Conservation (phyloP, 495 filamentous ascomycete species). For the Neurospora sp. region DNA sequence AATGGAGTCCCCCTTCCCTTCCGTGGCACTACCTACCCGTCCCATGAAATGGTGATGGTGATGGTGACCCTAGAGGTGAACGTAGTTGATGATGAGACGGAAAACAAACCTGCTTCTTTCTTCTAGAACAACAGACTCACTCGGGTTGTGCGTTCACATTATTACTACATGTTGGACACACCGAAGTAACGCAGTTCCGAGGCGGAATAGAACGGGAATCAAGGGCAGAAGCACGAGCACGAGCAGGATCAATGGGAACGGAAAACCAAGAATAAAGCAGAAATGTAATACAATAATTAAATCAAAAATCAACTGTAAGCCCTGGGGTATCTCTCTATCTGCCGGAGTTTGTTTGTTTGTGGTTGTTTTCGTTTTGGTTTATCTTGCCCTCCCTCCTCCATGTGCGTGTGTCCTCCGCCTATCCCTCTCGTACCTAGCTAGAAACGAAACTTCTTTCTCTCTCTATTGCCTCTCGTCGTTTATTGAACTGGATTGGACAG, state of each 20-base stretch:
- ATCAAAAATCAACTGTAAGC: background rate
- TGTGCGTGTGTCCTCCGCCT: background rate
- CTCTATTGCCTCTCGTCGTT: background rate
- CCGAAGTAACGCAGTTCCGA: too few species aligned
- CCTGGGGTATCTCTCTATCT: background rate
- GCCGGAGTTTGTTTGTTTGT: background rate
- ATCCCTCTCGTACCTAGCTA: background rate
- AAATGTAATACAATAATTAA: background rate
- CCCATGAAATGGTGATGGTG: too few species aligned
- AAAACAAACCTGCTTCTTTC: too few species aligned
- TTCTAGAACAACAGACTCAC: too few species aligned
- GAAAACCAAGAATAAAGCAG: background rate
- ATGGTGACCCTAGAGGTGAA: too few species aligned
- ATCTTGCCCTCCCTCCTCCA: background rate
- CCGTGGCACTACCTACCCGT: too few species aligned
- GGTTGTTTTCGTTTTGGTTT: background rate
- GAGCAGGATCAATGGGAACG: background rate
- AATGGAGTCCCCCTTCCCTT: too few species aligned
- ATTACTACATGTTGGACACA: too few species aligned
- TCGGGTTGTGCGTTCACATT: too few species aligned
- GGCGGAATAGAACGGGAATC: too few species aligned
- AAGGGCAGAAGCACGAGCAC: background rate
- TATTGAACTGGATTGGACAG: background rate
- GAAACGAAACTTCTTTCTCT: background rate
- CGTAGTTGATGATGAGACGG: too few species aligned